A percentile compares a stretch with the other conserved stretches of the same genome.
Evolutionary conservation across 1,139 yeast species (phyloP).

Genomic region (Kodamaea suecica): DNA sequence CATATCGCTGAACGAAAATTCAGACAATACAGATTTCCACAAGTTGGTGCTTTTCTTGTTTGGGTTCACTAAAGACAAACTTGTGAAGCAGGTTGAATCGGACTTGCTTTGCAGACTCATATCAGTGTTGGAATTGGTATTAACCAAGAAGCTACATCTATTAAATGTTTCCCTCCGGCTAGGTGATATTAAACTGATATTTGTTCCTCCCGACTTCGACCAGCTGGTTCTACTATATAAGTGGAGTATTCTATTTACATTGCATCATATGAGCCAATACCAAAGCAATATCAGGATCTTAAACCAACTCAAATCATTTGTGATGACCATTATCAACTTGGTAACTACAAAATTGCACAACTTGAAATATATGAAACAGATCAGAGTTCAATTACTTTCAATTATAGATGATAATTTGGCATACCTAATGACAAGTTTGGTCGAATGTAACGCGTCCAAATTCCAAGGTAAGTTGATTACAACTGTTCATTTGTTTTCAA

Average conservation of each 20-base stretch:
- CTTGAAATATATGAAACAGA: conserved; percentile 21
- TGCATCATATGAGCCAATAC: conserved; percentile 24
- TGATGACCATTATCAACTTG: conserved; percentile 31
- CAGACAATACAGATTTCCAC: conserved; percentile 35
- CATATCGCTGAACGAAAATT: conserved; percentile 27
- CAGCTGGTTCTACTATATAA: conserved; percentile 18
- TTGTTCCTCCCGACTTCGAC: conserved; percentile 4
- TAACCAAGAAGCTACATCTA: conserved; percentile 26
- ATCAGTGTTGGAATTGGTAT: conserved; percentile 30
- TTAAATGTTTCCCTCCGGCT: conserved; percentile 20
- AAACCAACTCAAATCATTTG: conserved; percentile 28
- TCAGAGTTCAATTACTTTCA: conserved; percentile 17
- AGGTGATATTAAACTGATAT: conserved; percentile 10
- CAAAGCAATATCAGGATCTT: conserved; percentile 15
- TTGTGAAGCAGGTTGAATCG: conserved; percentile 11
- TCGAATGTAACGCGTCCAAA: neutral
- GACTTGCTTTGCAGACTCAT: conserved; percentile 21
- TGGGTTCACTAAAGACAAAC: conserved; percentile 28
- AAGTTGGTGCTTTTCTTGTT: conserved; percentile 34
- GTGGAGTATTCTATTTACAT: conserved; percentile 31
- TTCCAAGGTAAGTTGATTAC: conserved; percentile 5
- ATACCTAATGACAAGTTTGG: conserved; percentile 5
- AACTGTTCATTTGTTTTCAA: conserved; percentile 31
- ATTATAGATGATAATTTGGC: conserved; percentile 7
- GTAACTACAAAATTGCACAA: conserved; percentile 30